These are phyloP conservation scores for Colletotrichum sp. DNA, from an alignment of 2,329 filamentous ascomycete genomes.

Conservation along the genomic window DNA sequence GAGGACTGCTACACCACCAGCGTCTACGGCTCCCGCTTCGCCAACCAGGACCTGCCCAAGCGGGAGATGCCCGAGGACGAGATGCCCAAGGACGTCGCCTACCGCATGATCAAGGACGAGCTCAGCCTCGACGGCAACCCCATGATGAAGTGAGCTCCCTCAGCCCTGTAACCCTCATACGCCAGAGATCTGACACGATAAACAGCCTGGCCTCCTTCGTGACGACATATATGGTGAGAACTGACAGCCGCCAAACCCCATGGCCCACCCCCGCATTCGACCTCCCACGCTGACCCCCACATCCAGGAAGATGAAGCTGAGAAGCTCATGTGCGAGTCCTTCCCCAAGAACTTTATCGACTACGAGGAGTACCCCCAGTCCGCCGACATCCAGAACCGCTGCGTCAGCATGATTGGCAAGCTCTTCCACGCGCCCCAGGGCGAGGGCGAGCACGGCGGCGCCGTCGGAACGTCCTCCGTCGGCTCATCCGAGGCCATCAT, in stretches of 20 bases:
- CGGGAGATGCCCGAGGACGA: conserved; percentile 87
- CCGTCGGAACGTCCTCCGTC: conserved; percentile 87
- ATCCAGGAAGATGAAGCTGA: conserved; percentile 87
- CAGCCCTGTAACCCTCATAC: neutral
- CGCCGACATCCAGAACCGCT: conserved; percentile 89
- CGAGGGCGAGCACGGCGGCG: conserved; percentile 58
- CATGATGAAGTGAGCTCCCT: conserved; percentile 71
- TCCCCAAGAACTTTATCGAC: conserved; percentile 95
- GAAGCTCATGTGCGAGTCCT: conserved; percentile 91
- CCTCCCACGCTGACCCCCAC: conserved; percentile 8
- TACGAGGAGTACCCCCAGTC: conserved; percentile 85
- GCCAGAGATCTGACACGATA: neutral
- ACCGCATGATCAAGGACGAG: conserved; percentile 96
- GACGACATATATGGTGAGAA: conserved; percentile 86
- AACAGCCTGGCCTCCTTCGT: conserved; percentile 86
- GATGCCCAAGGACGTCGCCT: conserved; percentile 93
- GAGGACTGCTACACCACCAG: conserved; percentile 72
- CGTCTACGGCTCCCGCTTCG: conserved; percentile 89
- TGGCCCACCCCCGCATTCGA: neutral
- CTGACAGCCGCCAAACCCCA: neutral
- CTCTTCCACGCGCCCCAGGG: conserved; percentile 80
- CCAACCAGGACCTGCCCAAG: conserved; percentile 78
- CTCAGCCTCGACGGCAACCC: conserved; percentile 90
- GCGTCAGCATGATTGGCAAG: conserved; percentile 87
- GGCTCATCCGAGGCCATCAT: conserved; percentile 91